Conservation (phyloP, 2,329 filamentous ascomycete genomes). For the Madurella fahalii region DNA sequence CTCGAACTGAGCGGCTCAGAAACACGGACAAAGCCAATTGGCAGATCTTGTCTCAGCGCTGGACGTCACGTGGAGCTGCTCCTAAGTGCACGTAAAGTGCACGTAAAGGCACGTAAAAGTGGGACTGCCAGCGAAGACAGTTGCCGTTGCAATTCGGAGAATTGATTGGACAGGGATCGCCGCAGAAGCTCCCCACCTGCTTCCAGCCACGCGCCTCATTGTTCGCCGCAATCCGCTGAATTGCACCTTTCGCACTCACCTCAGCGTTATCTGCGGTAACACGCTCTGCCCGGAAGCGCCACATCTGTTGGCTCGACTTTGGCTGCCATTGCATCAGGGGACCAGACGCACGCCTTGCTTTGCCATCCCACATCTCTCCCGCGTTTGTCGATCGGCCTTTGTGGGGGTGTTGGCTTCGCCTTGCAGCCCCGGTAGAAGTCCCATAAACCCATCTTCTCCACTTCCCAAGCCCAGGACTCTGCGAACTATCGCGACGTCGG, state of each 20-base stretch:
- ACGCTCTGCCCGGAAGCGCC: background rate
- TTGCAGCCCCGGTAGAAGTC: too few species aligned
- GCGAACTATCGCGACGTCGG: slow-evolving; percentile 7
- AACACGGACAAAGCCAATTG: too few species aligned
- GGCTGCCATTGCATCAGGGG: too few species aligned
- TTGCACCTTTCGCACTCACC: background rate
- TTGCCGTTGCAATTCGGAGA: slow-evolving; percentile 23
- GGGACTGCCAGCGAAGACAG: background rate
- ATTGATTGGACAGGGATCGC: slow-evolving; percentile 23
- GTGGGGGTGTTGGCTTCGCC: too few species aligned
- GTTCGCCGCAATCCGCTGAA: background rate
- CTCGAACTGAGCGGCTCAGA: too few species aligned
- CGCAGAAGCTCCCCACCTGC: slow-evolving; percentile 11
- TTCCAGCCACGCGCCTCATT: slow-evolving; percentile 23
- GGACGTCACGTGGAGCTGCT: background rate
- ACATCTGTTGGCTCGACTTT: background rate
- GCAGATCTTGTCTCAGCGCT: background rate
- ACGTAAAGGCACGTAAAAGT: too few species aligned
- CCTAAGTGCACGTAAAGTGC: too few species aligned
- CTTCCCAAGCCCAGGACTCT: background rate
- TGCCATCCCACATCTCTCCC: too few species aligned
- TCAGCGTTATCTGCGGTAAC: too few species aligned
- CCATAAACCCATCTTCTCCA: background rate
- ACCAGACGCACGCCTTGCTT: too few species aligned
- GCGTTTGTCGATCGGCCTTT: too few species aligned